phyloP scores from a whole-genome alignment of 768 basidiomycete species.

The Infundibulicybe gibba region DNA sequence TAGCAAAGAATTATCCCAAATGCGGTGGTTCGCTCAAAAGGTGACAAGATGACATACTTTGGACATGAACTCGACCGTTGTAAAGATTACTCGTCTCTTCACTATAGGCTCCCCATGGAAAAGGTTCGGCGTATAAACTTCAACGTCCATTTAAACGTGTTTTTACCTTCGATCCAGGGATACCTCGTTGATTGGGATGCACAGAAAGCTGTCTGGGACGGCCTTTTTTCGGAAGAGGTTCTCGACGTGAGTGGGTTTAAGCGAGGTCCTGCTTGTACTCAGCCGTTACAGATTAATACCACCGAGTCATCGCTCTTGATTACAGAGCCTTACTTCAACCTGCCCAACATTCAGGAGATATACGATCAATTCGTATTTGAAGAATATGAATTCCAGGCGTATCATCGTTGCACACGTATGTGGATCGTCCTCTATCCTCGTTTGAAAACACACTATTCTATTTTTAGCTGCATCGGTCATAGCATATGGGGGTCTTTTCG shows the following conservation, averaged over 20 bases:
- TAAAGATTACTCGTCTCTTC: slow-evolving; percentile 74
- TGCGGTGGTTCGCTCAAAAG: slow-evolving; percentile 80
- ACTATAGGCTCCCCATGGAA: slow-evolving; percentile 85
- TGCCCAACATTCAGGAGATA: slow-evolving; percentile 86
- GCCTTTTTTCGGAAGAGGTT: slow-evolving; percentile 71
- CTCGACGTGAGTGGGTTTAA: slow-evolving; percentile 43
- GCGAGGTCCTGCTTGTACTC: slow-evolving; percentile 7
- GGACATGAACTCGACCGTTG: slow-evolving; percentile 83
- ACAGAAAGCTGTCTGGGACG: slow-evolving; percentile 93
- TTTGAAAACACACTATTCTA: slow-evolving; percentile 10
- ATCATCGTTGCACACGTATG: slow-evolving; percentile 80
- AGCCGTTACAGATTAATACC: slow-evolving; percentile 58
- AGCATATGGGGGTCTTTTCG: slow-evolving; percentile 72
- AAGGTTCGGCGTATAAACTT: slow-evolving; percentile 47
- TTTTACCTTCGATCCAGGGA: slow-evolving; percentile 51
- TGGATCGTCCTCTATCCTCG: slow-evolving; percentile 9
- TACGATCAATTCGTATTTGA: slow-evolving; percentile 97
- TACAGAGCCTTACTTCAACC: slow-evolving; percentile 93
- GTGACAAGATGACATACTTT: slow-evolving; percentile 77
- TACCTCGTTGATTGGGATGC: slow-evolving; percentile 94
- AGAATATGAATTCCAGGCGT: slow-evolving; percentile 90
- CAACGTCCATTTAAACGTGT: slow-evolving; percentile 4
- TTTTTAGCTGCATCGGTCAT: slow-evolving; percentile 73
- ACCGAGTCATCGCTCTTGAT: slow-evolving; percentile 72
- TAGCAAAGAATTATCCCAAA: slow-evolving; percentile 66